A percentile compares a stretch with the other conserved stretches of the same genome.
These are phyloP conservation scores for Pseudozyma hubeiensis DNA, from an alignment of 1,284 basidiomycete genomes.

Conservation along the genomic window DNA sequence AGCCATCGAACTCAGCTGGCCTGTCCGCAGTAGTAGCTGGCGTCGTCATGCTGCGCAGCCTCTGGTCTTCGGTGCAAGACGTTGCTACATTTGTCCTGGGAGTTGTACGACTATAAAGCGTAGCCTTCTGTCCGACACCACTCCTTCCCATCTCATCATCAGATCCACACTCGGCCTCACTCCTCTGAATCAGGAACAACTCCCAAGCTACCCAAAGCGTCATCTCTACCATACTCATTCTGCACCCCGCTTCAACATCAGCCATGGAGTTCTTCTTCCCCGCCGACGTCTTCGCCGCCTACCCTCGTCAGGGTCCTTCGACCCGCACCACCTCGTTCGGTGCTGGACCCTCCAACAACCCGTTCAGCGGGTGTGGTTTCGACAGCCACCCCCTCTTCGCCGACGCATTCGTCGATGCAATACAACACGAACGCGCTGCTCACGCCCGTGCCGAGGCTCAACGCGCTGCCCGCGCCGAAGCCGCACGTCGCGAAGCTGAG, in stretches of 20 bases:
- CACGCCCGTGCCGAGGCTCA: constrained; percentile 35
- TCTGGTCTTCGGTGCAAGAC: too few species aligned
- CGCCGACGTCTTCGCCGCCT: constrained; percentile 46
- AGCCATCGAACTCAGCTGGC: neutral
- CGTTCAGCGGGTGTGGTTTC: constrained; percentile 33
- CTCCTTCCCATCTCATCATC: constrained; percentile 8
- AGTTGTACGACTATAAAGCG: constrained; percentile 18
- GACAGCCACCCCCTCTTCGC: constrained; percentile 45
- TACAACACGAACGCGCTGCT: constrained; percentile 40
- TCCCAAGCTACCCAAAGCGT: constrained; percentile 1
- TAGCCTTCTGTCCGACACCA: neutral
- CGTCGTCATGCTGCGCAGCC: constrained; percentile 25
- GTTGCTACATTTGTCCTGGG: neutral
- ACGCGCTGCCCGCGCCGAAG: constrained; percentile 33
- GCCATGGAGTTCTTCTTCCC: constrained; percentile 57
- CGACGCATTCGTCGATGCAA: constrained; percentile 35
- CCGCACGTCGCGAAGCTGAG: constrained; percentile 35
- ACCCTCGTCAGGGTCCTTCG: constrained; percentile 30
- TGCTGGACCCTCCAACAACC: constrained; percentile 34
- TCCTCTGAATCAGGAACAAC: constrained; percentile 16
- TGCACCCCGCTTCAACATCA: neutral
- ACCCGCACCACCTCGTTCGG: constrained; percentile 13
- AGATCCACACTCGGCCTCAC: constrained; percentile 3
- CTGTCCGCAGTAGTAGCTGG: neutral
- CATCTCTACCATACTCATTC: neutral